These are phyloP conservation scores for Paraconiothyrium brasiliense DNA, from an alignment of 2,329 filamentous ascomycete genomes.

Conservation along the genomic window DNA sequence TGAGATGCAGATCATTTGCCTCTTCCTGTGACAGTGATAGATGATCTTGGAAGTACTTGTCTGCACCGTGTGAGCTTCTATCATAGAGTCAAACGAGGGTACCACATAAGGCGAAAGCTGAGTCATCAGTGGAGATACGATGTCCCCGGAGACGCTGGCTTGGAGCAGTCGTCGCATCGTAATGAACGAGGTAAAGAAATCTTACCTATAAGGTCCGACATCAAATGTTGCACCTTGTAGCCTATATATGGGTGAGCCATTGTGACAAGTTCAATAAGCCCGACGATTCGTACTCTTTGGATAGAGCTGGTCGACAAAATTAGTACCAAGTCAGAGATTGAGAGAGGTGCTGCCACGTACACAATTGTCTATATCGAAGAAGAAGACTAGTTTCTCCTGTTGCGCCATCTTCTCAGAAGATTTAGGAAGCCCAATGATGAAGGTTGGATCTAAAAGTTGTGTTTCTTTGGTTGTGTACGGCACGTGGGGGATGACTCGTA, in stretches of 20 bases:
- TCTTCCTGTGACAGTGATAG: slow-evolving; percentile 78
- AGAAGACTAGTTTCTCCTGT: slow-evolving; percentile 64
- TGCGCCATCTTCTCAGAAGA: slow-evolving; percentile 29
- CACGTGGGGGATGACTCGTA: background rate
- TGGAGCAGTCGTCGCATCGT: slow-evolving; percentile 52
- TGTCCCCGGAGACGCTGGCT: slow-evolving; percentile 26
- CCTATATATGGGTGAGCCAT: slow-evolving; percentile 57
- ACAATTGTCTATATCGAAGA: slow-evolving; percentile 98
- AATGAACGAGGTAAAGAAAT: background rate
- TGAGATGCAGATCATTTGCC: slow-evolving; percentile 83
- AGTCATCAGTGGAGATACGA: no score
- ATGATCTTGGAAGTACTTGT: slow-evolving; percentile 72
- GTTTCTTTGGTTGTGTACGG: background rate
- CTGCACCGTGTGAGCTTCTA: slow-evolving; percentile 41
- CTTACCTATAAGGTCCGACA: slow-evolving; percentile 80
- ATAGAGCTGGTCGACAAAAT: slow-evolving; percentile 68
- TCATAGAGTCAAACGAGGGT: background rate
- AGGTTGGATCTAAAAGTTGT: background rate
- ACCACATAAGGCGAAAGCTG: no score
- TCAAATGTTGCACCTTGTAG: slow-evolving; percentile 84
- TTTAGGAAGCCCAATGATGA: background rate
- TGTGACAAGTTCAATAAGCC: background rate
- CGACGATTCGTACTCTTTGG: slow-evolving; percentile 72
- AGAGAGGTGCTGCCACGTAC: slow-evolving; percentile 55
- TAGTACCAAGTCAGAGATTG: slow-evolving; percentile 14